Base-by-base conservation (phyloP, 176 grass and related monocot species). In the Musa itinerans region DNA sequence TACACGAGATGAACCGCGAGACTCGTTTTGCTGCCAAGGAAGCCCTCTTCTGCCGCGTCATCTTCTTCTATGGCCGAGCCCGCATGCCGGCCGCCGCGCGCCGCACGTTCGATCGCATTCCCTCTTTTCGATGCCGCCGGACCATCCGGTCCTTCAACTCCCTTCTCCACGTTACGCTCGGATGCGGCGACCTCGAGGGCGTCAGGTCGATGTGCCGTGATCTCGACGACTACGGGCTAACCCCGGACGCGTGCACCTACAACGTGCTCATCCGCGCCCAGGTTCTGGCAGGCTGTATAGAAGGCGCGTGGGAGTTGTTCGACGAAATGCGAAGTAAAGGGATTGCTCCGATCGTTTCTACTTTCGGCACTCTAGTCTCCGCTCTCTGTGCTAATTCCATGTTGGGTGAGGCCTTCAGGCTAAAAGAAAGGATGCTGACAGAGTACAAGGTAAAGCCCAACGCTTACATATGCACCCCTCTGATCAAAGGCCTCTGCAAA, bases 401-500 rank as follows among this genome's bases (percentile, higher is more conserved):
- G 52, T 51, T 92, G 2, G 68, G 82, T 11, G 81, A 89, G 3
- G 86, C 86, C 0, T 82, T 86, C 20, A 11, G 66, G 54, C 78
- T 92, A 53, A 89, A 86, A 75, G 81, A 89, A 50, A 61, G 17
- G 51, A 92, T 86, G 89, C 29, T 54, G 74, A 68, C 9, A 21
- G 10, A 21, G 24, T 85, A 85, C 13, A 61, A 75, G 0, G 29
- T 89, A 9, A 64, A 56, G 75, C 86, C 86, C 17, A 85, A 74
- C 77, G 84, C 74, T 8, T 29, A 78, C 83, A 71, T 92, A 70
- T 92, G 89, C 27, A 82, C 77, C 10, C 83, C 86, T 54, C 80
- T 92, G 19, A 77, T 89, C 0, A 96, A 89, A 65, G 86, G 63
- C 16, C 86, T 96, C 49, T 92, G 89, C 16, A 27, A 64, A 72